Evolutionary conservation across 2,329 filamentous ascomycete genomes (phyloP).

Genomic region (Dothideomycetidae sp.): DNA sequence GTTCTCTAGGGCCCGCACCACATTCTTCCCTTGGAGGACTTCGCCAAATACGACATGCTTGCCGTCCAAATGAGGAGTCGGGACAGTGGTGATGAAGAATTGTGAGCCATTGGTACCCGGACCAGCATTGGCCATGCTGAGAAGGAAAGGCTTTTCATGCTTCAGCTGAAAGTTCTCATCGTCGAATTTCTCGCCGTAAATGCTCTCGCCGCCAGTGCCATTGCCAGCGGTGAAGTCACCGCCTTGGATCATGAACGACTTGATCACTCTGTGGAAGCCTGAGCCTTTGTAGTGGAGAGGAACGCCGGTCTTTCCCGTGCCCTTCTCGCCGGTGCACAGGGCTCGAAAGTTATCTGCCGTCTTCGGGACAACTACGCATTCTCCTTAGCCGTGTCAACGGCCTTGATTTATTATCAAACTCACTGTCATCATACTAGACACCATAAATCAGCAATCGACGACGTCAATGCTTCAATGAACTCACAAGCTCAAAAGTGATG

Average conservation of each 20-base stretch:
- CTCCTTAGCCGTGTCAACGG: no score
- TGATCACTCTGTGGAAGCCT: constrained; percentile 90
- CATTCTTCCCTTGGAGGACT: constrained; percentile 80
- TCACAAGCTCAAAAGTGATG: constrained; percentile 70
- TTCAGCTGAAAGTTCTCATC: constrained; percentile 91
- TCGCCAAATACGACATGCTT: constrained; percentile 98
- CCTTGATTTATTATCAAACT: constrained; percentile 10
- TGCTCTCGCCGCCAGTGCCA: constrained; percentile 89
- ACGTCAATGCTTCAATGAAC: constrained; percentile 15
- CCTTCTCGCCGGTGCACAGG: constrained; percentile 91
- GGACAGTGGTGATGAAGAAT: constrained; percentile 93
- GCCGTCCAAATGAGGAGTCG: constrained; percentile 84
- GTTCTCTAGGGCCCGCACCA: constrained; percentile 84
- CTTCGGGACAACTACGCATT: constrained; percentile 73
- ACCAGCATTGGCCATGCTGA: constrained; percentile 97
- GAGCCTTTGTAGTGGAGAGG: constrained; percentile 86
- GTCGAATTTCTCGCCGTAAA: constrained; percentile 93
- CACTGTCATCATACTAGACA: constrained; percentile 30
- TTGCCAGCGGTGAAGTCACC: constrained; percentile 94
- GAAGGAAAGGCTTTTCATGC: constrained; percentile 82
- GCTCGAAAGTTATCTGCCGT: constrained; percentile 93
- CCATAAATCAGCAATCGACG: neutral
- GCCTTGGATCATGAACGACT: constrained; percentile 97
- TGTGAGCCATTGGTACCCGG: constrained; percentile 91
- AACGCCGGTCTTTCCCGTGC: constrained; percentile 64